These are phyloP conservation scores for Zymoseptoria ardabiliae DNA, from an alignment of 2,329 filamentous ascomycete species.

Conservation along the genomic window DNA sequence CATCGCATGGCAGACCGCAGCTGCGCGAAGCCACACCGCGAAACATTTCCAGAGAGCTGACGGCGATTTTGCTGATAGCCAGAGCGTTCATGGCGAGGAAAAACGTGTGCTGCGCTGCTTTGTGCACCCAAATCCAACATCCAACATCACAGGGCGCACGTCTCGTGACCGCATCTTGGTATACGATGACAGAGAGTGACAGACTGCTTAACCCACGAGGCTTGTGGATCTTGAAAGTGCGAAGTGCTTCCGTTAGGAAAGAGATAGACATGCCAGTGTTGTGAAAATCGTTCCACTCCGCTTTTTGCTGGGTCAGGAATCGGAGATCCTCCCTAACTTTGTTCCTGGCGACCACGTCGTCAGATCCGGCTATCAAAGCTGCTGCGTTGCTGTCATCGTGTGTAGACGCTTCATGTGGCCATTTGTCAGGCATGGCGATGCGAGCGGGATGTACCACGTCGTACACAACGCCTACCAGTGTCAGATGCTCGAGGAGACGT, in stretches of 20 bases:
- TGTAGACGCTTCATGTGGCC: too few relatives aligned
- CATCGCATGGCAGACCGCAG: background rate
- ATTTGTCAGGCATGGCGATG: too few relatives aligned
- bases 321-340: background rate
- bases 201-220: background rate
- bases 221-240: background rate
- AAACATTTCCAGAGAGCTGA: background rate
- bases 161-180: background rate
- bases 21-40: background rate
- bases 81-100: background rate
- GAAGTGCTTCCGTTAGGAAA: background rate
- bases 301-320: background rate
- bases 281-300: background rate
- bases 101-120: background rate
- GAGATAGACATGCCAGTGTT: background rate
- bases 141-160: background rate
- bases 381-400: too few relatives aligned
- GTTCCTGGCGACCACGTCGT: background rate
- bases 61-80: background rate
- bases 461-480: background rate
- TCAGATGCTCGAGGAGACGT: background rate
- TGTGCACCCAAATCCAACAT: background rate
- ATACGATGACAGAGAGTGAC: background rate
- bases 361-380: background rate
- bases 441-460: too few relatives aligned